A percentile compares a stretch with the other conserved stretches of the same genome.
Conservation (phyloP, 495 filamentous ascomycete genomes). For the Tuber indicum region DNA sequence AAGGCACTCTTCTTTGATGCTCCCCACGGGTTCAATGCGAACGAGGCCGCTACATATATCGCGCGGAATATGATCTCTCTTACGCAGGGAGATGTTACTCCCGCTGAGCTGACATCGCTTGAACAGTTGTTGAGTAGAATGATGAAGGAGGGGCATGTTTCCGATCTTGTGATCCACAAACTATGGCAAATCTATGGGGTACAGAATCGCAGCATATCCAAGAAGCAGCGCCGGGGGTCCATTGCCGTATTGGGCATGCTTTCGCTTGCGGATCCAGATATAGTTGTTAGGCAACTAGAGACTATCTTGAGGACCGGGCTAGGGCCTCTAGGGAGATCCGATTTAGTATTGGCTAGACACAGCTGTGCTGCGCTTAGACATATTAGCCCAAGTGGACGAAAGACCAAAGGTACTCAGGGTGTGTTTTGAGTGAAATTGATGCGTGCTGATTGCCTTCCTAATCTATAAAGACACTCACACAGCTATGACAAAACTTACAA, state of each 20-base stretch:
- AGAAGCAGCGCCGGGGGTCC: slow-evolving; percentile 80
- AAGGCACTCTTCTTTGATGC: slow-evolving; percentile 92
- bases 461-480: slow-evolving; percentile 50
- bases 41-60: slow-evolving; percentile 92
- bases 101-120: slow-evolving; percentile 87
- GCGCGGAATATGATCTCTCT: slow-evolving; percentile 98
- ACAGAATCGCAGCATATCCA: slow-evolving; percentile 86
- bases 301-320: slow-evolving; percentile 86
- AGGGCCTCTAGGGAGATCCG: slow-evolving; percentile 66
- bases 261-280: slow-evolving; percentile 82
- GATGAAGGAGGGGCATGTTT: slow-evolving; percentile 87
- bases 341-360: slow-evolving; percentile 85
- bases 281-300: slow-evolving; percentile 89
- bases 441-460: slow-evolving; percentile 25
- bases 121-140: slow-evolving; percentile 93
- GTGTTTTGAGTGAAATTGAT: background rate
- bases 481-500: slow-evolving; percentile 71
- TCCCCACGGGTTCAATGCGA: slow-evolving; percentile 73
- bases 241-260: slow-evolving; percentile 98
- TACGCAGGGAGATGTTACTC: slow-evolving; percentile 79
- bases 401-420: slow-evolving; percentile 53
- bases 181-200: slow-evolving; percentile 97
- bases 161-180: slow-evolving; percentile 79
- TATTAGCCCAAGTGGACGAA: slow-evolving; percentile 73
- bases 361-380: slow-evolving; percentile 87